Percentiles rank a stretch among this genome's conserved stretches.
Conservation (phyloP, 1,139 yeast genomes). For the Barnettozyma hawaiiensis region DNA sequence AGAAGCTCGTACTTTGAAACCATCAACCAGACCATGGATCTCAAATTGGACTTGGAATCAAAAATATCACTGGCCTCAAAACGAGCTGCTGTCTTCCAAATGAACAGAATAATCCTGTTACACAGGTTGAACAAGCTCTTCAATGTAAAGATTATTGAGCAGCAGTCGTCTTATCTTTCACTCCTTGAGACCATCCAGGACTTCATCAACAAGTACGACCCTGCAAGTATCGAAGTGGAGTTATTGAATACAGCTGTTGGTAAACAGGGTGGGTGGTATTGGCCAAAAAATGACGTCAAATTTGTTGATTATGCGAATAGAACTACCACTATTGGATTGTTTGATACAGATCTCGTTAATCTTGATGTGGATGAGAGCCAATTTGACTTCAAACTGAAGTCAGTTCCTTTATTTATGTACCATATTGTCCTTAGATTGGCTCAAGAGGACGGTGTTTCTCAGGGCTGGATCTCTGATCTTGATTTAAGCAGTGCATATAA, state of each 20-base stretch:
- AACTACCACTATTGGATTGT: conserved; percentile 8
- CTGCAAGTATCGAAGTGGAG: conserved; percentile 11
- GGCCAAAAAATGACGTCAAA: conserved; percentile 20
- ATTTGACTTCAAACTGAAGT: conserved; percentile 11
- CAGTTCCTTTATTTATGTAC: conserved; percentile 19
- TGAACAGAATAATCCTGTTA: conserved; percentile 15
- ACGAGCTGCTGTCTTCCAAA: conserved; percentile 17
- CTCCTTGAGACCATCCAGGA: conserved; percentile 2
- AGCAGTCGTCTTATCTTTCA: conserved; percentile 9
- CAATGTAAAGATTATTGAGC: conserved; percentile 7
- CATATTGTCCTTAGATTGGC: conserved; percentile 10
- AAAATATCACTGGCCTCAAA: conserved; percentile 6
- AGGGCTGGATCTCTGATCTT: conserved; percentile 17
- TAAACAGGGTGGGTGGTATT: conserved; percentile 19
- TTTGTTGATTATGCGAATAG: conserved; percentile 10
- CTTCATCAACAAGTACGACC: conserved; percentile 1
- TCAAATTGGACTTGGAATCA: conserved; percentile 12
- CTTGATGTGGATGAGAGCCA: conserved; percentile 9
- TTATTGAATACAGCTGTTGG: conserved; percentile 5
- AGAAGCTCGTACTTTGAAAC: conserved; percentile 10
- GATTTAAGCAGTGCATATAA: conserved; percentile 18
- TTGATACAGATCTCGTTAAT: conserved; percentile 20
- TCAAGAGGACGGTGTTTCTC: conserved; percentile 4
- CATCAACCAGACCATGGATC: conserved; percentile 5
- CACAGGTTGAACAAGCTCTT: conserved; percentile 12